Percentiles rank a stretch among this genome's conserved stretches.
These are phyloP conservation scores for Royoungia palumana DNA, from an alignment of 768 basidiomycete species.

Conservation along the genomic window DNA sequence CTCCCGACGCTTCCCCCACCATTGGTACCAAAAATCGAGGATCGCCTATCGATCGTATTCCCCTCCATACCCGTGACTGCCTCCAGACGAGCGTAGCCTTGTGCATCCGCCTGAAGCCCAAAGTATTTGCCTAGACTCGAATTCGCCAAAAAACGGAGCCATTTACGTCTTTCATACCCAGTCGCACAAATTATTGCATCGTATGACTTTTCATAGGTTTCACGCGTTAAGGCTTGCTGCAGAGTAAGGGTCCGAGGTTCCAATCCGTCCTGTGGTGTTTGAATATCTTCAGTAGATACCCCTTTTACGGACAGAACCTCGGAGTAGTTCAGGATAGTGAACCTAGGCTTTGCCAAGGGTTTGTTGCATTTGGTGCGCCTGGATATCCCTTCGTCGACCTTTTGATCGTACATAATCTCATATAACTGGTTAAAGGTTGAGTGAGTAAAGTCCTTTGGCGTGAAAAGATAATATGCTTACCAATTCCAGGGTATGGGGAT, in stretches of 20 bases:
- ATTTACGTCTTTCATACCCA: slow-evolving; percentile 49
- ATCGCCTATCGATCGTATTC: background rate
- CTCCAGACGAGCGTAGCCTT: slow-evolving; percentile 8
- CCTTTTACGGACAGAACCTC: slow-evolving; percentile 32
- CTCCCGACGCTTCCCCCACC: background rate
- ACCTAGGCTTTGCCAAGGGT: slow-evolving; percentile 22
- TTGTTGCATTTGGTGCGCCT: slow-evolving; percentile 25
- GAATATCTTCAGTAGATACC: background rate
- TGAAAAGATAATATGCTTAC: slow-evolving; percentile 24
- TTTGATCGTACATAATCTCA: slow-evolving; percentile 49
- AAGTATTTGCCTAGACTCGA: slow-evolving; percentile 39
- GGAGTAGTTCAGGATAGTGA: slow-evolving; percentile 39
- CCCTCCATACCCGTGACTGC: slow-evolving; percentile 5
- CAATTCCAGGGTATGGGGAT: slow-evolving; percentile 43
- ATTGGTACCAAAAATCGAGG: slow-evolving; percentile 5
- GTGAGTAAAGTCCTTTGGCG: background rate
- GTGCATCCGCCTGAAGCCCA: slow-evolving; percentile 24
- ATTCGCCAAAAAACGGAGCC: slow-evolving; percentile 41
- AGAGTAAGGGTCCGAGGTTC: slow-evolving; percentile 27
- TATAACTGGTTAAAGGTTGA: slow-evolving; percentile 36
- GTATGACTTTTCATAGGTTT: slow-evolving; percentile 35
- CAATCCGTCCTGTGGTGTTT: background rate
- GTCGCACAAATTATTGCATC: slow-evolving; percentile 52
- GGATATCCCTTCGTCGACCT: slow-evolving; percentile 42
- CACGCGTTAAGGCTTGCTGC: slow-evolving; percentile 37